Evolutionary conservation across 805 yeast species (phyloP).

Genomic region (Myxozyma vanderwaltii): DNA sequence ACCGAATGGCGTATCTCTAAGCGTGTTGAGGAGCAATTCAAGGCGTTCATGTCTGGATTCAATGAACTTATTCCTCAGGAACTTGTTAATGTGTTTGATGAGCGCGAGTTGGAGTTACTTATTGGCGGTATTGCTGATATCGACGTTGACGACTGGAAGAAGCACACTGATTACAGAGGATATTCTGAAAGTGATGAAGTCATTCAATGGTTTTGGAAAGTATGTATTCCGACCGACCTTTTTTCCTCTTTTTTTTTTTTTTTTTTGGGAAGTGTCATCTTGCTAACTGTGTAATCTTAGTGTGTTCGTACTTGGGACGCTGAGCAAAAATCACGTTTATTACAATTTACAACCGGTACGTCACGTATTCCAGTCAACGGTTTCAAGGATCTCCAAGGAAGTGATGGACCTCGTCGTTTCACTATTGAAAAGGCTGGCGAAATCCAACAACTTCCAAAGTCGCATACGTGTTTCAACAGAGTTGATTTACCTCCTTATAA

Average conservation of each 20-base stretch:
- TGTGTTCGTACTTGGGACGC: conserved; percentile 92
- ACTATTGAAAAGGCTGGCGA: conserved; percentile 99
- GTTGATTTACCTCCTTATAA: conserved; percentile 95
- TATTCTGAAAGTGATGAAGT: conserved; percentile 96
- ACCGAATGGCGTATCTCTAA: conserved; percentile 94
- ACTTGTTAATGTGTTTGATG: conserved; percentile 93
- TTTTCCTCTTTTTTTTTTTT: too few species aligned
- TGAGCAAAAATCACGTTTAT: conserved; percentile 91
- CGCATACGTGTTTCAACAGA: conserved; percentile 98
- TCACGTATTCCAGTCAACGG: conserved; percentile 99
- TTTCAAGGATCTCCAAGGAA: conserved; percentile 96
- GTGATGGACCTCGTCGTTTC: conserved; percentile 98
- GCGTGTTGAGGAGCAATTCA: conserved; percentile 93
- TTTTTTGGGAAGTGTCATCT: too few species aligned
- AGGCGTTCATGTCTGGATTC: conserved; percentile 95
- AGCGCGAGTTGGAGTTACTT: conserved; percentile 91
- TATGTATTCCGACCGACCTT: too few species aligned
- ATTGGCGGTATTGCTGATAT: conserved; percentile 98
- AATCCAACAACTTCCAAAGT: conserved; percentile 84
- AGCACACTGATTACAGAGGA: conserved; percentile 97
- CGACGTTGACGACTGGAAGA: conserved; percentile 98
- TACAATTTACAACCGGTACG: conserved; percentile 98
- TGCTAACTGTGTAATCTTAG: too few species aligned
- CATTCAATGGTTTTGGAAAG: conserved; percentile 96
- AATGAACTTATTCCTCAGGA: conserved; percentile 97